These are phyloP conservation scores for Logfia minima DNA, from an alignment of 129 eudicot genomes.

Conservation along the genomic window DNA sequence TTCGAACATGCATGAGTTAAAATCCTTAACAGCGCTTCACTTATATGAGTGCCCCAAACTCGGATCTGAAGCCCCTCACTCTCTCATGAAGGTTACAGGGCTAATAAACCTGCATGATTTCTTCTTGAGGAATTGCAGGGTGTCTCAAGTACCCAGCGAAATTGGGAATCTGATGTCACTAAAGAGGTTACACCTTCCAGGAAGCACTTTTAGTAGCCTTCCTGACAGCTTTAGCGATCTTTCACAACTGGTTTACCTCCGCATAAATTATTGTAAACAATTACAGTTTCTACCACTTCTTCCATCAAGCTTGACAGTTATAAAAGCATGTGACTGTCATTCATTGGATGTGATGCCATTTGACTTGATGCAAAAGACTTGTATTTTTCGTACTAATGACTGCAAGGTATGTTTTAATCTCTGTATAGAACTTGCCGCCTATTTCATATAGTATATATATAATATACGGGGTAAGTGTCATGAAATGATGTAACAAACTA, in stretches of 20 bases:
- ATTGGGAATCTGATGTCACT: constrained; percentile 26
- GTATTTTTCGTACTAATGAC: neutral
- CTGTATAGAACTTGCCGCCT: too few species aligned
- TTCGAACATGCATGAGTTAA: neutral
- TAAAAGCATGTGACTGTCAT: neutral
- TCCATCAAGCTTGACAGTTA: neutral
- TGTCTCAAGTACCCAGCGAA: constrained; percentile 18
- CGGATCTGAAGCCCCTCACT: constrained; percentile 15
- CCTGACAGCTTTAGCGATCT: constrained; percentile 25
- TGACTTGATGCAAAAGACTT: neutral
- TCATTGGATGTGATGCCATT: constrained; percentile 19
- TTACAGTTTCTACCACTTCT: constrained; percentile 10
- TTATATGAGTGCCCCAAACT: neutral
- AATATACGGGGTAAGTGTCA: too few species aligned
- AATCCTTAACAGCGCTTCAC: neutral
- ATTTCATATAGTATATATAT: too few species aligned
- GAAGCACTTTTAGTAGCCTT: constrained; percentile 8
- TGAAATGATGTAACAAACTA: too few species aligned
- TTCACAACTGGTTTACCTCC: neutral
- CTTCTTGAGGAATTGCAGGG: neutral
- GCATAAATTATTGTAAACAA: neutral
- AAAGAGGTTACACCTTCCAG: constrained; percentile 1
- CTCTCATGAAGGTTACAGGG: constrained; percentile 15
- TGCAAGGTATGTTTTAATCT: constrained; percentile 8
- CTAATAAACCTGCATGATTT: neutral